Percentiles rank a stretch among this genome's conserved stretches.
Evolutionary conservation across 1,284 basidiomycete species (phyloP).

Genomic region (Trametes versicolor): DNA sequence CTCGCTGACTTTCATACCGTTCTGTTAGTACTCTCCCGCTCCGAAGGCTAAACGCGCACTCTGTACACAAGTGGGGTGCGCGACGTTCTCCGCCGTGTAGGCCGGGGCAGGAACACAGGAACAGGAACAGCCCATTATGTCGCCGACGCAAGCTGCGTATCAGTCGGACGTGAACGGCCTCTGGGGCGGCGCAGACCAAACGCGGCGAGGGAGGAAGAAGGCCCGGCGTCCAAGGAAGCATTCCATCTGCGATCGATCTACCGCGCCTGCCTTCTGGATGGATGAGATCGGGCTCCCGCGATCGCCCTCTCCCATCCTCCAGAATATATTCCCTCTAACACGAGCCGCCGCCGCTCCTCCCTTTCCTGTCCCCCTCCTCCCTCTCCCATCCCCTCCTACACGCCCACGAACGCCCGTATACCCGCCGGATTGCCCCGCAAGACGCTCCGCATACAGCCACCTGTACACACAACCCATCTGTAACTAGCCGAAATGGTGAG

Average conservation of each 20-base stretch:
- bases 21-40: not conserved
- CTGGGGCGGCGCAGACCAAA: not conserved
- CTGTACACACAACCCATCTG: not conserved
- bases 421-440: not conserved
- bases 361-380: not conserved
- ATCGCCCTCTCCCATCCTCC: not conserved
- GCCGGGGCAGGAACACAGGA: too few relatives aligned
- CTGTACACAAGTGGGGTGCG: too few relatives aligned
- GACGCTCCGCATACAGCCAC: not conserved
- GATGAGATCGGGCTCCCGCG: not conserved
- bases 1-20: not conserved
- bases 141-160: too few relatives aligned
- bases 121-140: too few relatives aligned
- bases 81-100: too few relatives aligned
- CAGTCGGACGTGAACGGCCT: not conserved
- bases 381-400: not conserved
- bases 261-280: not conserved
- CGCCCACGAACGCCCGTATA: not conserved
- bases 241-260: not conserved
- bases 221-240: not conserved
- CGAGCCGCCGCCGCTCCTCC: not conserved
- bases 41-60: constrained; percentile 4
- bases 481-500: constrained; percentile 10
- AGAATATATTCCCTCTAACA: not conserved
- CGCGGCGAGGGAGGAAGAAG: not conserved